Percentiles rank a stretch among this genome's conserved stretches.
Conservation (phyloP, 441 rosid species). For the Rhodomyrtus psidioides region DNA sequence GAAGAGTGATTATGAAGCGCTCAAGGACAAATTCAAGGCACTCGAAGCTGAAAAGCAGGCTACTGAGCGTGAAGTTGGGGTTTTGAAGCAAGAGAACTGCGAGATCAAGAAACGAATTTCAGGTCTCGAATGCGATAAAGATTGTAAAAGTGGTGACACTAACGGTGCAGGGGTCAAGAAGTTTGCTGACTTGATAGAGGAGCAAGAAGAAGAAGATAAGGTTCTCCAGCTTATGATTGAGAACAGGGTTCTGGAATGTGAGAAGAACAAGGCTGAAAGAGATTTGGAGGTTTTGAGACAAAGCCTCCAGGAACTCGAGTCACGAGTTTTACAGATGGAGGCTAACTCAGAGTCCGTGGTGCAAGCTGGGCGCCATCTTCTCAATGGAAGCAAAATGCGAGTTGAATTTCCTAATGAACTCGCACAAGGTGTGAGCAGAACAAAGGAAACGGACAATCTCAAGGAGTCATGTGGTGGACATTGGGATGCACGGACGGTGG, state of each 20-base stretch:
- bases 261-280: slow-evolving; percentile 38
- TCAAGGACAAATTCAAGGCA: slow-evolving; percentile 25
- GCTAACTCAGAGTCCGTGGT: neutral
- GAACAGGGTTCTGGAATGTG: slow-evolving; percentile 29
- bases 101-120: neutral
- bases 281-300: slow-evolving; percentile 38
- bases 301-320: slow-evolving; percentile 38
- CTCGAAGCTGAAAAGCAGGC: slow-evolving; percentile 24
- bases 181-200: slow-evolving; percentile 24
- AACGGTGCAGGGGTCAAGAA: neutral
- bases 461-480: neutral
- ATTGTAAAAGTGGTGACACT: neutral
- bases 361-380: slow-evolving; percentile 1
- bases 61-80: slow-evolving; percentile 21
- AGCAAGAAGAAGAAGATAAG: slow-evolving; percentile 21
- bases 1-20: slow-evolving; percentile 23
- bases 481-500: neutral
- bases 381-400: slow-evolving; percentile 13
- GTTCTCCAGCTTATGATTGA: slow-evolving; percentile 33
- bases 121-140: neutral
- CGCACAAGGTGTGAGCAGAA: neutral
- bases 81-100: slow-evolving; percentile 7
- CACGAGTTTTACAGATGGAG: slow-evolving; percentile 13
- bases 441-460: neutral
- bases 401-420: neutral